Evolutionary conservation across 2,329 filamentous ascomycete genomes (phyloP).

Genomic region (Diaporthe longicolla): DNA sequence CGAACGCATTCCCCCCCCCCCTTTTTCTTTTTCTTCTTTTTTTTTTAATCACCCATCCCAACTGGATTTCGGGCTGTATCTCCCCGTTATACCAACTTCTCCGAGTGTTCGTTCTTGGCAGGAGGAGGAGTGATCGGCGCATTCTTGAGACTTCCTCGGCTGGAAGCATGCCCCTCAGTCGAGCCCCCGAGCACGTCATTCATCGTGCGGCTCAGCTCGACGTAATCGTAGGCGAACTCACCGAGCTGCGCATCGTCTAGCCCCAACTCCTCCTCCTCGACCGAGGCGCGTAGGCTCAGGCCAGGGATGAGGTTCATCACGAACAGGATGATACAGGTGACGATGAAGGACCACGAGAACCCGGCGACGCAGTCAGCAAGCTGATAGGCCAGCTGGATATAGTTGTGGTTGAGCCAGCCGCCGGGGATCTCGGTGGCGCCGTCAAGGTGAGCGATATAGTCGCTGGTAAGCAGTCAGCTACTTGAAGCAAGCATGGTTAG

Average conservation of each 20-base stretch:
- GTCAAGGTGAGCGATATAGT: conserved; percentile 82
- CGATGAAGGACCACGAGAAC: conserved; percentile 75
- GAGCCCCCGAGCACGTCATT: conserved; percentile 51
- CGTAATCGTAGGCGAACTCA: conserved; percentile 88
- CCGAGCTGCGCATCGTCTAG: conserved; percentile 83
- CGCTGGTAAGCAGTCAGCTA: conserved; percentile 55
- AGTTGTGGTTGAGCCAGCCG: conserved; percentile 81
- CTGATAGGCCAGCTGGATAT: conserved; percentile 79
- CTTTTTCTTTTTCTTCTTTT: not conserved
- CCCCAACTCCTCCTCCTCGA: conserved; percentile 78
- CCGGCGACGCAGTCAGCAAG: conserved; percentile 76
- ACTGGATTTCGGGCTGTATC: not conserved
- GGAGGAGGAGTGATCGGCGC: conserved; percentile 11
- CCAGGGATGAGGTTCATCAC: conserved; percentile 79
- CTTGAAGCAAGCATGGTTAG: not conserved
- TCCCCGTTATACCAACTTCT: conserved; percentile 26
- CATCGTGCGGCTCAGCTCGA: conserved; percentile 78
- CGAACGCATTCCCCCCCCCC: not conserved
- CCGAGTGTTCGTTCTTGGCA: conserved; percentile 23
- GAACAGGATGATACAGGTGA: conserved; percentile 79
- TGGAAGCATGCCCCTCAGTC: conserved; percentile 38
- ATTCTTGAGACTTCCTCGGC: conserved; percentile 45
- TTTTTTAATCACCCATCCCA: not conserved
- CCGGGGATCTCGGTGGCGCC: conserved; percentile 71
- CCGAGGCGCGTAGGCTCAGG: conserved; percentile 75